A percentile compares a stretch with the other conserved stretches of the same genome.
These are phyloP conservation scores for Puccinia triticina DNA, from an alignment of 1,284 basidiomycete species.

Conservation along the genomic window DNA sequence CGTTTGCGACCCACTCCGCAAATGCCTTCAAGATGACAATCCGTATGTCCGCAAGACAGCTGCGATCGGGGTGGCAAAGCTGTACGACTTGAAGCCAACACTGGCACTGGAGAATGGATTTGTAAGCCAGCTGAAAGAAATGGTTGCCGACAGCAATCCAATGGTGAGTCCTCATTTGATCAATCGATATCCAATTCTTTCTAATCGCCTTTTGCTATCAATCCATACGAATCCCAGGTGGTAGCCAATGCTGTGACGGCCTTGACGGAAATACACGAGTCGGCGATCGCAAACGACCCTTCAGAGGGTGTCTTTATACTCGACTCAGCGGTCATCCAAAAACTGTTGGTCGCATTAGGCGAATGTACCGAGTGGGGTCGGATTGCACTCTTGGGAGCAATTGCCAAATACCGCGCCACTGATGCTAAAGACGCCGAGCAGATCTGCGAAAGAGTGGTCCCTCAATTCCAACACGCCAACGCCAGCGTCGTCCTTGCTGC, in stretches of 20 bases:
- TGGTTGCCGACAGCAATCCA: constrained; percentile 89
- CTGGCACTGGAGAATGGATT: constrained; percentile 81
- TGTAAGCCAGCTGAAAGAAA: constrained; percentile 79
- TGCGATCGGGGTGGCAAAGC: constrained; percentile 85
- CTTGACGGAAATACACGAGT: constrained; percentile 73
- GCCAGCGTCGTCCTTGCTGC: constrained; percentile 90
- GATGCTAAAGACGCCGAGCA: constrained; percentile 84
- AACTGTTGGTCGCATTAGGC: constrained; percentile 79
- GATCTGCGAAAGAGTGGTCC: constrained; percentile 87
- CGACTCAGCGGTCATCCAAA: constrained; percentile 78
- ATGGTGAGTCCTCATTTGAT: constrained; percentile 67
- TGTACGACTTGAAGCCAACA: constrained; percentile 80
- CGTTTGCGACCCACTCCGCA: constrained; percentile 79
- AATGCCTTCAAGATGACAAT: constrained; percentile 86
- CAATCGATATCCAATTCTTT: background rate
- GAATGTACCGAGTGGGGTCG: constrained; percentile 84
- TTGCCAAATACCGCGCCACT: constrained; percentile 66
- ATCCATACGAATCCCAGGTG: constrained; percentile 13
- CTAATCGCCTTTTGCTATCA: background rate
- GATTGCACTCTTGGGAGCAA: constrained; percentile 29
- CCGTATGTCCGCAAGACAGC: constrained; percentile 94
- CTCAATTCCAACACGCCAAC: constrained; percentile 88
- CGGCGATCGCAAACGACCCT: constrained; percentile 67
- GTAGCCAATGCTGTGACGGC: constrained; percentile 92
- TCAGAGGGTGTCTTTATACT: constrained; percentile 86